Base-by-base conservation (phyloP, 371 early-diverging fungal genomes). In the Zancudomyces culisetae region DNA sequence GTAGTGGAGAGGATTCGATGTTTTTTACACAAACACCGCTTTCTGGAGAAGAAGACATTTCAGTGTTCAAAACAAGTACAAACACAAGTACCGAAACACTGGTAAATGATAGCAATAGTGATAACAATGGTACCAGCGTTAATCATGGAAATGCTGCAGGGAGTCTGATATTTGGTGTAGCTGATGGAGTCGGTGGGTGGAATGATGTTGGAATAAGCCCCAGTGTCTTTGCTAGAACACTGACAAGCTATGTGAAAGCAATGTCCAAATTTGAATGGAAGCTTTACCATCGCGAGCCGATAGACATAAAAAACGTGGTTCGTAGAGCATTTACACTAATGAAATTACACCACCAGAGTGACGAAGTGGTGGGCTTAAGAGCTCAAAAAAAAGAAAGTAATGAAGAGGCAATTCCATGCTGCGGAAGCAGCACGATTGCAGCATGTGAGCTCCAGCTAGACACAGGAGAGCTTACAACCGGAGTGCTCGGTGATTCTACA, bases 131-230 rank as follows among this genome's bases (percentile, higher is more conserved):
- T n/a, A n/a, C n/a, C n/a, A n/a, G n/a, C n/a, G n/a, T n/a, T n/a
- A n/a, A n/a, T n/a, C n/a, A n/a, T n/a, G n/a, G n/a, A n/a, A n/a
- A n/a, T n/a, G n/a, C n/a, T n/a, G n/a, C n/a, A n/a, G n/a, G n/a
- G n/a, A n/a, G n/a, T n/a, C 45, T 62, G 3, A 51, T 66, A 1
- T 62, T 48, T 22, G 68, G 62, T 8, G 68, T 68, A 12, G 52
- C 66, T 2, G 68, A 68, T 29, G 68, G 68, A 1, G 68, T 68
- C 35, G 68, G 68, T 2, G 68, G 68, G 18, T 68, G 68, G 68
- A 61, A 62, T 52, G 69, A 63, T 30, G 52, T 56, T 0, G 68
- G 68, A 3, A 51, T 68, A 1, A 68, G 68, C 18, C 68, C 68
- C 3, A 60, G 60, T 3, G 42, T 69, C 27, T 68, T 68, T 47